Base-by-base conservation (phyloP, 495 filamentous ascomycete genomes). In the Penicillium soppii region DNA sequence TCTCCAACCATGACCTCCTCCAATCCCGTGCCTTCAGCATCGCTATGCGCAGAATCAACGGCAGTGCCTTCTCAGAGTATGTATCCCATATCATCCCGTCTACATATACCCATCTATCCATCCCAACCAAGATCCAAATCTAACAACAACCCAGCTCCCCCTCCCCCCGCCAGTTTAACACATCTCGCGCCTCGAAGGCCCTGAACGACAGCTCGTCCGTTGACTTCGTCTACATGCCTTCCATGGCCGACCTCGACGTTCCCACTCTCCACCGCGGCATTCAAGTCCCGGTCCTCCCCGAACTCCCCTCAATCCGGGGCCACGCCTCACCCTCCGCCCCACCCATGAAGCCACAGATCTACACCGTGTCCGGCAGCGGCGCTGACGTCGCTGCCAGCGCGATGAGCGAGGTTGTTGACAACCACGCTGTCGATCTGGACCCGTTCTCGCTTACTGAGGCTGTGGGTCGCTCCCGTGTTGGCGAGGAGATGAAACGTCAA, bases 221-320 rank as follows among this genome's bases (percentile, higher is more conserved):
- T 45, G 83, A 86, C 72, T 82, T 85, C 54, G 76, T 76, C 58
- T 84, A 78, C 73, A 70, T 87, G 66, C 83, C 83, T 25, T 69
- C 75, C 44, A 58, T 74, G 61, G 66, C 69, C 40, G 73, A 76
- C 43, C 52, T 77, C 16, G 73, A 78, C 30, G 55, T 63, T 7
- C 43, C 60, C 13, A 47, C 66, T 8, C 19, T 58, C 30, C 61
- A 62, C 7, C 40, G 67, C 15, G 52, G 65, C 29, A 63, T 66
- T 8, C 76, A 71, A 43, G 72, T 84, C 43, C 82, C 82, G 57
- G 69, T 85, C 56, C 70, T 85, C 56, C 72, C 80, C 47, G 70
- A 75, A 42, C 69, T 73, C 36, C 65, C 62, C 58, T 66, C 64
- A 54, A 53, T 59, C 57, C 52, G 47, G 35, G 53, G 57, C 33